These are phyloP conservation scores for Penicillium sp. DNA, from an alignment of 2,329 filamentous ascomycete genomes.

Conservation along the genomic window DNA sequence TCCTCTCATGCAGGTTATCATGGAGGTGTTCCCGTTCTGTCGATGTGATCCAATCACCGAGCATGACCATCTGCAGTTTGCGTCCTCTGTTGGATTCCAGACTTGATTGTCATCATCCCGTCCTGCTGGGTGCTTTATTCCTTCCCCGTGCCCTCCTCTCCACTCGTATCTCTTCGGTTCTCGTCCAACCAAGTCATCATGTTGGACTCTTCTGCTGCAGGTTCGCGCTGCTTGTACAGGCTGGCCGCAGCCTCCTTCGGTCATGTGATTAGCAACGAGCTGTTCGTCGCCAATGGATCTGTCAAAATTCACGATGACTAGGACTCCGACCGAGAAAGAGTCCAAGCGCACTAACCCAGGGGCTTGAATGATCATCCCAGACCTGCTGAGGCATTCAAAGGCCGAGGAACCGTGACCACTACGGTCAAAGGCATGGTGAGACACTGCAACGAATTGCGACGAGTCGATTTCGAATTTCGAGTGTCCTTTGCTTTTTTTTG, in stretches of 20 bases:
- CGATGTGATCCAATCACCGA: background rate
- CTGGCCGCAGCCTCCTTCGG: slow-evolving; percentile 29
- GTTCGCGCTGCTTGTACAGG: slow-evolving; percentile 28
- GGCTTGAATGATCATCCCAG: slow-evolving; percentile 22
- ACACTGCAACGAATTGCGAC: slow-evolving; percentile 24
- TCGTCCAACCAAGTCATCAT: slow-evolving; percentile 18
- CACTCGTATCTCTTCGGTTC: background rate
- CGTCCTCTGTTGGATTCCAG: background rate
- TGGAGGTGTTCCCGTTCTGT: too few species aligned
- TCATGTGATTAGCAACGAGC: slow-evolving; percentile 34
- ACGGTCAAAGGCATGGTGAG: slow-evolving; percentile 23
- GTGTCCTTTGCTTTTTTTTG: slow-evolving; percentile 4
- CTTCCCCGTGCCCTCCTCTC: background rate
- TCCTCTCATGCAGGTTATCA: too few species aligned
- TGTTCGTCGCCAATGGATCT: slow-evolving; percentile 22
- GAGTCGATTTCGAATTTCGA: slow-evolving; percentile 17
- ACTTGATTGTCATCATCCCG: too few species aligned
- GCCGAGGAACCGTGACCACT: slow-evolving; percentile 12
- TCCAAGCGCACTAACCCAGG: slow-evolving; percentile 17
- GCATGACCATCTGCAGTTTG: background rate
- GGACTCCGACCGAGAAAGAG: slow-evolving; percentile 11
- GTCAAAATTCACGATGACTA: slow-evolving; percentile 11
- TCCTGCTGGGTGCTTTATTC: too few species aligned
- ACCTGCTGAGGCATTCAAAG: slow-evolving; percentile 18
- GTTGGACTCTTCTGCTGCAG: slow-evolving; percentile 21